Conservation (phyloP, 2,329 filamentous ascomycete species). For the Alternaria postmessia region DNA sequence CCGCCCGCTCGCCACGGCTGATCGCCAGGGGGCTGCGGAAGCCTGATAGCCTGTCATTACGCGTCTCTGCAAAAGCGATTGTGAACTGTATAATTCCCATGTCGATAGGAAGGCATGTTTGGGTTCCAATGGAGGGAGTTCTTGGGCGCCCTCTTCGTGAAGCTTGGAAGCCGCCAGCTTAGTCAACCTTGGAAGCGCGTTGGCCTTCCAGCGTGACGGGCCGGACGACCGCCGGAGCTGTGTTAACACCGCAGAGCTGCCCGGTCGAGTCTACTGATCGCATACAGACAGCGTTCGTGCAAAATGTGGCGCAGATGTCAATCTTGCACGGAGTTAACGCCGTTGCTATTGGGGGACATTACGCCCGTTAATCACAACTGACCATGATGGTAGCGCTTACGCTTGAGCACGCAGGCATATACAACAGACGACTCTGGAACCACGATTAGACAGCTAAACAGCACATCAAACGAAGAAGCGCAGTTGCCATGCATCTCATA, state of each 20-base stretch:
- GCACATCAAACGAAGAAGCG: background rate
- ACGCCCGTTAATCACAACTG: background rate
- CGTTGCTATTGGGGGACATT: background rate
- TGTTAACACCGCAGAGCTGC: background rate
- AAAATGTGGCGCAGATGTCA: background rate
- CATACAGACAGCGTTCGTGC: background rate
- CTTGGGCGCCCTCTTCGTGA: constrained; percentile 2
- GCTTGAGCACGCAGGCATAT: background rate
- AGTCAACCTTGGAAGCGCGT: constrained; percentile 13
- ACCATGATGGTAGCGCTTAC: background rate
- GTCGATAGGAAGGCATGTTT: constrained; percentile 8
- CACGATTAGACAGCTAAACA: background rate
- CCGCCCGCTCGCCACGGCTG: constrained; percentile 16
- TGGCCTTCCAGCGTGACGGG: background rate
- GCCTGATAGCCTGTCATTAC: constrained; percentile 18
- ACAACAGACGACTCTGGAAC: background rate
- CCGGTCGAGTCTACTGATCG: background rate
- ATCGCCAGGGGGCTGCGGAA: constrained; percentile 27
- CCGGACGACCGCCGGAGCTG: constrained; percentile 18
- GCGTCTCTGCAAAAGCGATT: background rate
- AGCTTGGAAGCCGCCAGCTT: constrained; percentile 10
- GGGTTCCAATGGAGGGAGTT: background rate
- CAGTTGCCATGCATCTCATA: constrained; percentile 50
- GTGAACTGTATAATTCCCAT: constrained; percentile 7
- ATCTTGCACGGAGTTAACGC: background rate